Percentiles rank a stretch among this genome's conserved stretches.
Conservation (phyloP, 2,329 filamentous ascomycete genomes). For the Colletotrichum liriopes region DNA sequence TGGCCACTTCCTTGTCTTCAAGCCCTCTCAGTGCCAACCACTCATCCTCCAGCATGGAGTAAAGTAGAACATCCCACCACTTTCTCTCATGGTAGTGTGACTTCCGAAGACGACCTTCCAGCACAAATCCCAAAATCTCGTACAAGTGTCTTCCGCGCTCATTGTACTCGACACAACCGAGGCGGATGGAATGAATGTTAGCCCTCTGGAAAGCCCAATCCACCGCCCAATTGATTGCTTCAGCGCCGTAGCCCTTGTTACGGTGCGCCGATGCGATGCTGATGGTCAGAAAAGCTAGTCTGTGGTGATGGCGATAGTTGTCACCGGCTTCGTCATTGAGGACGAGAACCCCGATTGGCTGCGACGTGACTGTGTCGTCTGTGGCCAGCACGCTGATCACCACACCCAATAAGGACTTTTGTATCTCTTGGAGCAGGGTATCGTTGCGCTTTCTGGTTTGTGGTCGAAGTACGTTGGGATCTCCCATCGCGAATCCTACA, state of each 20-base stretch:
- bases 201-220: conserved; percentile 63
- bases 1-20: not conserved
- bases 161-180: conserved; percentile 60
- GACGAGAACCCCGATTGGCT: not conserved
- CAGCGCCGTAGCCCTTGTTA: conserved; percentile 60
- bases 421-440: not conserved
- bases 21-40: conserved; percentile 47
- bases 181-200: conserved; percentile 60
- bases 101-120: conserved; percentile 58
- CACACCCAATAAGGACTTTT: not conserved
- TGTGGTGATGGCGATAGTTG: conserved; percentile 1
- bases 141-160: conserved; percentile 59
- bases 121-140: conserved; percentile 60
- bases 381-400: not conserved
- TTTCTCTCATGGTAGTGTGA: conserved; percentile 56
- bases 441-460: not conserved
- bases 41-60: conserved; percentile 58
- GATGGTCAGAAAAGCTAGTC: conserved; percentile 51
- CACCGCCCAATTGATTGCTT: conserved; percentile 63
- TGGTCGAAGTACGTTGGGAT: not conserved
- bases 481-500: not conserved
- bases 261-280: conserved; percentile 54
- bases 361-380: not conserved
- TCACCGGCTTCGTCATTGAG: conserved; percentile 23
- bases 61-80: conserved; percentile 54